Base-by-base conservation (phyloP, 1,284 basidiomycete genomes). In the Fistulina hepatica region DNA sequence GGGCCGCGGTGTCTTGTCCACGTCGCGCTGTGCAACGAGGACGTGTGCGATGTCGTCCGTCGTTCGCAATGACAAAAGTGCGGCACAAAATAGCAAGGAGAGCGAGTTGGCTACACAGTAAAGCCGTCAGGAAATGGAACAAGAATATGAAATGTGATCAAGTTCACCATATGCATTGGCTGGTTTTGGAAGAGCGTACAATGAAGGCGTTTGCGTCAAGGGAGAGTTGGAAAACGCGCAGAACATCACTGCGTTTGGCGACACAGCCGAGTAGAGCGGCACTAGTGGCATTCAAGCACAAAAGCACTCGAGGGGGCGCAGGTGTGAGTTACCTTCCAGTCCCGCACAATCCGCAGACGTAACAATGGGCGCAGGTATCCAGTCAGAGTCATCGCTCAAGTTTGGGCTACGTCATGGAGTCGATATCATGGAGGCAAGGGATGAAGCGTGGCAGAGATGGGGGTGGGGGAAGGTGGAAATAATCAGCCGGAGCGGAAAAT, bases 1-100 rank as follows among this genome's bases (percentile, higher is more conserved):
- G 39, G 46, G 44, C 13, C 45, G 43, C 12, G 37, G 42, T 11
- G 48, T 39, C 25, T 22, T 41, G 46, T 42, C n/a, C n/a, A n/a
- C n/a, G n/a, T n/a, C n/a, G n/a, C n/a, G n/a, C n/a, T n/a, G n/a
- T n/a, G n/a, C n/a, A n/a, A n/a, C n/a, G n/a, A n/a, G n/a, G n/a
- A n/a, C n/a, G n/a, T n/a, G n/a, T n/a, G n/a, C n/a, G n/a, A n/a
- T n/a, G n/a, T n/a, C n/a, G n/a, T n/a, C n/a, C 56, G 56, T 19
- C 25, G 12, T 27, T 15, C 25, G 25, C 25, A 11, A 27, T 27
- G 12, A 15, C 25, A 5, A 15, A 27, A 6, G 25, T 11, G 9
- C 24, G 24, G 24, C 24, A 9, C 24, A n/a, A 9, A 9, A 25
- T 25, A 9, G 9, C 9, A 9, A 9, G 24, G 24, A 9, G 9